phyloP scores from a whole-genome alignment of 495 filamentous ascomycete genomes.

The Friedmanniomyces endolithicus region DNA sequence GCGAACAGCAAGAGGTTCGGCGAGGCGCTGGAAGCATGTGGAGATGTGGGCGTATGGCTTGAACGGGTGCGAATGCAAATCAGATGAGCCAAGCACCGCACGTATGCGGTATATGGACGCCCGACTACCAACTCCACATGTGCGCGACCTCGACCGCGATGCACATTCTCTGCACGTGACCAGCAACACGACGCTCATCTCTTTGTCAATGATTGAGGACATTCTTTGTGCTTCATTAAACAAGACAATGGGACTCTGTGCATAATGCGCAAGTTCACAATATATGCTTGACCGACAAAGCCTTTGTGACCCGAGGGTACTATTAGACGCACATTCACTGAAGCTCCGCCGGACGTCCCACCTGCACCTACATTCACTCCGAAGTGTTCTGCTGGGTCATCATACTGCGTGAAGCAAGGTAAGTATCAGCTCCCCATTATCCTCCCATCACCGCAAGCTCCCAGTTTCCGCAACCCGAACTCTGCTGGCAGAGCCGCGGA shows the following conservation, averaged over 20 bases:
- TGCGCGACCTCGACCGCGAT: not conserved
- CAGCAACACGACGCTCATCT: not conserved
- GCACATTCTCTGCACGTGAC: not conserved
- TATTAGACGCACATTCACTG: not conserved
- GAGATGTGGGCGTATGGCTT: slow-evolving; percentile 27
- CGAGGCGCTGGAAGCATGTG: slow-evolving; percentile 24
- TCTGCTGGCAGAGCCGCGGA: not conserved
- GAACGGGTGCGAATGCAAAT: slow-evolving; percentile 23
- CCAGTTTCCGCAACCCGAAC: not conserved
- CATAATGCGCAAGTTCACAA: not conserved
- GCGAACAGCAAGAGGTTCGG: slow-evolving; percentile 15
- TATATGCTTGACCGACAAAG: not conserved
- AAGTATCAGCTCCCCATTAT: not conserved
- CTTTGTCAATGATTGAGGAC: not conserved
- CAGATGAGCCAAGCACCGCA: not conserved
- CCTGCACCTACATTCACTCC: not conserved
- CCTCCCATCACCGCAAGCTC: not conserved
- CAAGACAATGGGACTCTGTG: not conserved
- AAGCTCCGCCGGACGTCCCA: not conserved
- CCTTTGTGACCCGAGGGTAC: not conserved
- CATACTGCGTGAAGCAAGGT: not conserved
- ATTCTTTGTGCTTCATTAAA: not conserved
- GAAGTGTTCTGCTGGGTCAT: not conserved
- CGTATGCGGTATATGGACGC: not conserved
- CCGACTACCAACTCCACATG: too few species aligned